Evolutionary conservation across 163 green algal genomes (phyloP).

Genomic region (Chlorella variabilis): DNA sequence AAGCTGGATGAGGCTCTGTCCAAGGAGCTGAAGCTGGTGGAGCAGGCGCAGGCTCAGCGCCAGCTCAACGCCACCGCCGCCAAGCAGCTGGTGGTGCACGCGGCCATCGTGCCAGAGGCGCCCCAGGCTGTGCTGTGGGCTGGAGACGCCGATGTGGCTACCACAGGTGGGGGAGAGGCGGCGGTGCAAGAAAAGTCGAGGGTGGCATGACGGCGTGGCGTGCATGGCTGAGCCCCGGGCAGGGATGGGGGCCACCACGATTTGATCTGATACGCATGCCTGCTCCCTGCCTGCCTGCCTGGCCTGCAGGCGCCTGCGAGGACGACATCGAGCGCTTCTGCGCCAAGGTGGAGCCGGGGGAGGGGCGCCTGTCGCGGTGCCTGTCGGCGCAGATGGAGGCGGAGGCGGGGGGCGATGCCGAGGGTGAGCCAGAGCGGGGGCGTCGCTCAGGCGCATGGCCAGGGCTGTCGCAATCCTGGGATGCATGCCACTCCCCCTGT

Average conservation of each 20-base stretch:
- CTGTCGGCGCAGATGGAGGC: constrained; percentile 49
- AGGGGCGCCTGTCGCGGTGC: constrained; percentile 72
- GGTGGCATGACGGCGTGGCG: too few relatives aligned
- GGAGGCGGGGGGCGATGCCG: constrained; percentile 48
- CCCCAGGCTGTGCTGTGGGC: constrained; percentile 35
- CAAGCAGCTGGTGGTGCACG: background rate
- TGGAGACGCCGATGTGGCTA: constrained; percentile 50
- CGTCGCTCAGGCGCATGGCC: too few relatives aligned
- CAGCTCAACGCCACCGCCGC: background rate
- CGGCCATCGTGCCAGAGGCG: constrained; percentile 43
- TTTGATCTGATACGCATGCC: too few relatives aligned
- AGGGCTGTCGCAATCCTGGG: background rate
- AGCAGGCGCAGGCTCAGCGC: background rate
- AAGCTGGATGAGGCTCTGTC: background rate
- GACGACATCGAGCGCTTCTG: constrained; percentile 50
- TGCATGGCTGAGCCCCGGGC: too few relatives aligned
- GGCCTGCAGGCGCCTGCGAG: constrained; percentile 43
- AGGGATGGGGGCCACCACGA: too few relatives aligned
- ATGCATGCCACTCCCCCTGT: too few relatives aligned
- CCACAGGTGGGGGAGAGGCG: constrained; percentile 45
- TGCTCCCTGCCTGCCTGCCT: background rate
- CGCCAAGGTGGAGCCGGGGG: constrained; percentile 58
- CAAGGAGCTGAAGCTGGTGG: background rate
- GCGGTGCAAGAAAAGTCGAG: too few relatives aligned
- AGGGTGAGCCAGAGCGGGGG: constrained; percentile 28